Conservation (phyloP, 73 alveolate genomes). For the Stentor roeselii region DNA sequence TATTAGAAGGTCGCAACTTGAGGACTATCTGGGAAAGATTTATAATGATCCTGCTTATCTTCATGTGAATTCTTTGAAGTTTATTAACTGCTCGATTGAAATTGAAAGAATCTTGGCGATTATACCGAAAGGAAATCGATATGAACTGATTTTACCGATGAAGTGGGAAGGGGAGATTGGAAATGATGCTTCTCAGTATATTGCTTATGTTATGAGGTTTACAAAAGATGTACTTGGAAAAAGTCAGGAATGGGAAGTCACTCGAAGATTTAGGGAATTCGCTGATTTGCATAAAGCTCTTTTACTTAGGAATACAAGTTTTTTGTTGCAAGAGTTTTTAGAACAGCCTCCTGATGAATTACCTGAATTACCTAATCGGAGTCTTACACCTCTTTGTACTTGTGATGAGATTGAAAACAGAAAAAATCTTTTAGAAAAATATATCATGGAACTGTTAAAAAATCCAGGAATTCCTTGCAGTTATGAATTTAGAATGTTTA, state of each 20-base stretch:
- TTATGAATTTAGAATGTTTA: not conserved
- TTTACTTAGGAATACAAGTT: not conserved
- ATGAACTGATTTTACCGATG: not conserved
- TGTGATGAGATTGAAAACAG: not conserved
- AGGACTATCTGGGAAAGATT: not conserved
- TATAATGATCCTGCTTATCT: slow-evolving; percentile 1
- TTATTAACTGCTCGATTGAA: not conserved
- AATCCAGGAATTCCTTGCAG: not conserved
- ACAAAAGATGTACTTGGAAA: not conserved
- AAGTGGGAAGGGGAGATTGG: slow-evolving; percentile 5
- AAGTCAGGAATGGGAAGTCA: not conserved
- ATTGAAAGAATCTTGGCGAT: not conserved
- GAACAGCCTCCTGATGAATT: not conserved
- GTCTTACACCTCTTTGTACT: not conserved
- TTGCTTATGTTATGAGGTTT: not conserved
- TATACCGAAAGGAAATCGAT: not conserved
- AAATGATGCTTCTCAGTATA: not conserved
- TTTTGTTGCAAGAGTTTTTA: not conserved
- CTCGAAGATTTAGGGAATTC: not conserved
- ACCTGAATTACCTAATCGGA: not conserved
- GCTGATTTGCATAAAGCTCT: not conserved
- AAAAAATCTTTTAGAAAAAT: not conserved
- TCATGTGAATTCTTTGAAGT: not conserved
- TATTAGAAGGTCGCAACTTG: not conserved
- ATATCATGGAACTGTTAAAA: not conserved